These are phyloP conservation scores for Yamadazyma sp. DNA, from an alignment of 1,139 yeast species.

Conservation along the genomic window DNA sequence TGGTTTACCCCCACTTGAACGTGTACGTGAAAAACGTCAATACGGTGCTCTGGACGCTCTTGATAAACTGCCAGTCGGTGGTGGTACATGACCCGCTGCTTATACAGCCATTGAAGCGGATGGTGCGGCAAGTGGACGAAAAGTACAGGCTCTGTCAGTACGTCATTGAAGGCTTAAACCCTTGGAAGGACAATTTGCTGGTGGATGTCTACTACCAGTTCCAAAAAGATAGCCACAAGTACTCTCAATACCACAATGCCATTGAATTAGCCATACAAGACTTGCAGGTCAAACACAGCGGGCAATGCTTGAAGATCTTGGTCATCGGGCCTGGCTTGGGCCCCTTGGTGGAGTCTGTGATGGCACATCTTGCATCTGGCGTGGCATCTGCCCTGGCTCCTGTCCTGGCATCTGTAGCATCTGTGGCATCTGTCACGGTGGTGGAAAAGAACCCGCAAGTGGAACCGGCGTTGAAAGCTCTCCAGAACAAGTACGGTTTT, in stretches of 20 bases:
- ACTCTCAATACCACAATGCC: constrained; percentile 66
- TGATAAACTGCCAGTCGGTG: constrained; percentile 5
- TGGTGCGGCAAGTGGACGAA: background rate
- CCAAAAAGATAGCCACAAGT: constrained; percentile 69
- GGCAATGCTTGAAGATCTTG: constrained; percentile 32
- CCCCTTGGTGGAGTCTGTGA: constrained; percentile 55
- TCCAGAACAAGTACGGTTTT: constrained; percentile 18
- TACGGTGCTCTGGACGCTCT: constrained; percentile 3
- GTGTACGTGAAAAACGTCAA: constrained; percentile 5
- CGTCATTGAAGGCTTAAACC: constrained; percentile 62
- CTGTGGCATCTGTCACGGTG: constrained; percentile 17
- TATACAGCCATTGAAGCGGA: constrained; percentile 1
- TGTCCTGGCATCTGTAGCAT: no score
- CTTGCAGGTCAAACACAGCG: constrained; percentile 8
- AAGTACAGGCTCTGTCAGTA: constrained; percentile 8
- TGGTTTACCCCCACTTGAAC: constrained; percentile 4
- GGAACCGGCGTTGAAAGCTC: constrained; percentile 22
- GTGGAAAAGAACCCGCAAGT: constrained; percentile 76
- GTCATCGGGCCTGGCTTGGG: constrained; percentile 91
- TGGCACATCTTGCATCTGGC: no score
- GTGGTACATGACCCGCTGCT: constrained; percentile 1
- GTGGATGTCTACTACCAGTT: constrained; percentile 64
- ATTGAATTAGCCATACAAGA: constrained; percentile 54
- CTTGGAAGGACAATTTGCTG: constrained; percentile 57
- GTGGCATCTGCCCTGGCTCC: no score